phyloP scores from a whole-genome alignment of 108 stramenopile genomes.

The Skeletonema marinoi region DNA sequence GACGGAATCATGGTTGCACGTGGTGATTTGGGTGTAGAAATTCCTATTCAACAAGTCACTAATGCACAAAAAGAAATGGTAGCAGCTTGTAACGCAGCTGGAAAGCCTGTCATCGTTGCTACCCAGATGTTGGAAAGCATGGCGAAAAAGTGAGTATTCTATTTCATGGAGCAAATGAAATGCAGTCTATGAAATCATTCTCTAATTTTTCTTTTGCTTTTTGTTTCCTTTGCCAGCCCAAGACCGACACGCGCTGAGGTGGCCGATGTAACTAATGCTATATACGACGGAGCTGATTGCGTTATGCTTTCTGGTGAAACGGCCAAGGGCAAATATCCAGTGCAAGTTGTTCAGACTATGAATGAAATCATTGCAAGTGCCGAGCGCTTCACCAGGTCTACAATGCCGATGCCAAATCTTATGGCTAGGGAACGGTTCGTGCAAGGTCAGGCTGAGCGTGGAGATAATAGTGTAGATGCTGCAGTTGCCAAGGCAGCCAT shows the following conservation, averaged over 20 bases:
- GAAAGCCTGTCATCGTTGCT: conserved; percentile 96
- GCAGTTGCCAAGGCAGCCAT: conserved; percentile 93
- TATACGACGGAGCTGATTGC: conserved; percentile 98
- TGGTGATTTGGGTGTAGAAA: conserved; percentile 92
- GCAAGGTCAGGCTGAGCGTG: conserved; percentile 32
- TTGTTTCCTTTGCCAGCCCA: not conserved
- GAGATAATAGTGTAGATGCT: conserved; percentile 48
- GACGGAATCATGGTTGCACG: conserved; percentile 90
- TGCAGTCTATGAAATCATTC: too few species aligned
- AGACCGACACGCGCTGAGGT: conserved; percentile 98
- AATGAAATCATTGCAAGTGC: conserved; percentile 85
- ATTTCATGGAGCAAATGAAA: too few species aligned
- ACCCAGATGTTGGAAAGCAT: conserved; percentile 99
- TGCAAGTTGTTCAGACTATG: conserved; percentile 93
- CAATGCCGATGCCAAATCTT: conserved; percentile 40
- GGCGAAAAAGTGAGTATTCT: conserved; percentile 57
- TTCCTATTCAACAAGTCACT: conserved; percentile 92
- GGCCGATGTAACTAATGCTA: conserved; percentile 98
- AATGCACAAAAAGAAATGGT: conserved; percentile 99
- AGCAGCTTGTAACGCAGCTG: conserved; percentile 87
- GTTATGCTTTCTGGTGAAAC: conserved; percentile 99
- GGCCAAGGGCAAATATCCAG: conserved; percentile 96
- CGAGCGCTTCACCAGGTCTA: conserved; percentile 57
- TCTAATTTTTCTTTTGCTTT: too few species aligned
- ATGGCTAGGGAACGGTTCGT: conserved; percentile 42